Conservation (phyloP, 2,329 filamentous ascomycete genomes). For the Pestalotiopsis sp. region DNA sequence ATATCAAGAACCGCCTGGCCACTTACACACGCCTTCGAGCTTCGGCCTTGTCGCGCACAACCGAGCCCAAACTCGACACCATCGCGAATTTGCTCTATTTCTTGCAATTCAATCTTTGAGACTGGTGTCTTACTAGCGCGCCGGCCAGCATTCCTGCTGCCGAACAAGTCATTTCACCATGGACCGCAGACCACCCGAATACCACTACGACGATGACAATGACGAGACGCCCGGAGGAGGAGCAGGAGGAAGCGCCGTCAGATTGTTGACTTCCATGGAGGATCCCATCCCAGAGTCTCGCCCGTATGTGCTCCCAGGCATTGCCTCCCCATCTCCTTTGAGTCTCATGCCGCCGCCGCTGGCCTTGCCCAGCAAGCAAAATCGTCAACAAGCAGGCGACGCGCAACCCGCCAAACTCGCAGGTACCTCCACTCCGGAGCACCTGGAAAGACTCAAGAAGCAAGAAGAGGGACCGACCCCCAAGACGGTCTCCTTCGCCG, state of each 20-base stretch:
- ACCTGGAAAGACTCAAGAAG: slow-evolving; percentile 38
- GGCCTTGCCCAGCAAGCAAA: slow-evolving; percentile 22
- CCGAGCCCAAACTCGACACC: not conserved
- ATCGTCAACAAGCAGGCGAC: slow-evolving; percentile 17
- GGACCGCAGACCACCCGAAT: slow-evolving; percentile 60
- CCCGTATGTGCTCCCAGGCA: slow-evolving; percentile 56
- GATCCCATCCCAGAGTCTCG: slow-evolving; percentile 49
- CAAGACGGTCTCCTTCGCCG: slow-evolving; percentile 16
- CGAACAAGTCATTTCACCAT: slow-evolving; percentile 35
- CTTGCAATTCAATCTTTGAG: not conserved
- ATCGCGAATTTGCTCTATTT: not conserved
- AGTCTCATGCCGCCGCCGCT: slow-evolving; percentile 28
- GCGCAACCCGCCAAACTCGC: slow-evolving; percentile 20
- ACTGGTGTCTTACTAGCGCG: slow-evolving; percentile 21
- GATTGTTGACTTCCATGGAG: slow-evolving; percentile 66
- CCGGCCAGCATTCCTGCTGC: slow-evolving; percentile 23
- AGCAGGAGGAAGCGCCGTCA: slow-evolving; percentile 54
- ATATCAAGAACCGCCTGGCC: not conserved
- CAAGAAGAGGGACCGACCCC: slow-evolving; percentile 40
- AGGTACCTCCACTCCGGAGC: slow-evolving; percentile 36
- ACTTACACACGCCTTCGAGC: not conserved
- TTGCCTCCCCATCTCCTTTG: slow-evolving; percentile 22
- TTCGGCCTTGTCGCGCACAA: slow-evolving; percentile 4
- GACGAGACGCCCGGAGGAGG: slow-evolving; percentile 46
- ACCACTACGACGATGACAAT: slow-evolving; percentile 59